A percentile compares a stretch with the other conserved stretches of the same genome.
Conservation (phyloP, 1,139 yeast species). For the Debaryomyces subglobosus region DNA sequence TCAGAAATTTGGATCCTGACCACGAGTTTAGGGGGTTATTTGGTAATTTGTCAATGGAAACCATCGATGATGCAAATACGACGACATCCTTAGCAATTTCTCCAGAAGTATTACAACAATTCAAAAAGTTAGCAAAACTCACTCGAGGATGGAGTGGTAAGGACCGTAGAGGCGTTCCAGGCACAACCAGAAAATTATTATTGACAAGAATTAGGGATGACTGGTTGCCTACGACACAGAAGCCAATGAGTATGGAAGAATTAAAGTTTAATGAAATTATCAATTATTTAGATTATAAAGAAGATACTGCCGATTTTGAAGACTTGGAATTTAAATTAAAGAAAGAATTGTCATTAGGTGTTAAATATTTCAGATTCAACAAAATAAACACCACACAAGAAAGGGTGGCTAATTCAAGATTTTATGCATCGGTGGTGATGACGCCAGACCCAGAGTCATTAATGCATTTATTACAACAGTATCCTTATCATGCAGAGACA, state of each 20-base stretch:
- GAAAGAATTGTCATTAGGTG: slow-evolving; percentile 50
- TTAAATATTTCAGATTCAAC: slow-evolving; percentile 57
- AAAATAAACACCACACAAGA: slow-evolving; percentile 45
- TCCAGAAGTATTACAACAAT: slow-evolving; percentile 68
- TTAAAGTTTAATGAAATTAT: slow-evolving; percentile 40
- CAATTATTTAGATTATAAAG: slow-evolving; percentile 44
- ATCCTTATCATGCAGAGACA: slow-evolving; percentile 79
- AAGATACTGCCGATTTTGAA: slow-evolving; percentile 30
- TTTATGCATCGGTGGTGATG: slow-evolving; percentile 66
- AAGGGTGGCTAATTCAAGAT: slow-evolving; percentile 57
- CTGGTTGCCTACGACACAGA: slow-evolving; percentile 73
- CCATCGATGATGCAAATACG: slow-evolving; percentile 74
- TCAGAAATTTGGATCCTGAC: slow-evolving; percentile 74
- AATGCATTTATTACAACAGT: slow-evolving; percentile 54
- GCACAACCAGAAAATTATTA: slow-evolving; percentile 65
- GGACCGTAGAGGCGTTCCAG: slow-evolving; percentile 73
- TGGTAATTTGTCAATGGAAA: slow-evolving; percentile 71
- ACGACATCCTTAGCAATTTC: slow-evolving; percentile 59
- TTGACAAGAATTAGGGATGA: slow-evolving; percentile 78
- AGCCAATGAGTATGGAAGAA: slow-evolving; percentile 67
- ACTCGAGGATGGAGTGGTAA: slow-evolving; percentile 85
- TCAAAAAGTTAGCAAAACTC: slow-evolving; percentile 60
- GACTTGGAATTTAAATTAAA: slow-evolving; percentile 41
- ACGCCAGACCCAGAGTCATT: slow-evolving; percentile 75
- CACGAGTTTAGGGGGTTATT: slow-evolving; percentile 73